Percentiles rank a stretch among this genome's conserved stretches.
Conservation (phyloP, 805 yeast species). For the Priceomyces carsonii region DNA sequence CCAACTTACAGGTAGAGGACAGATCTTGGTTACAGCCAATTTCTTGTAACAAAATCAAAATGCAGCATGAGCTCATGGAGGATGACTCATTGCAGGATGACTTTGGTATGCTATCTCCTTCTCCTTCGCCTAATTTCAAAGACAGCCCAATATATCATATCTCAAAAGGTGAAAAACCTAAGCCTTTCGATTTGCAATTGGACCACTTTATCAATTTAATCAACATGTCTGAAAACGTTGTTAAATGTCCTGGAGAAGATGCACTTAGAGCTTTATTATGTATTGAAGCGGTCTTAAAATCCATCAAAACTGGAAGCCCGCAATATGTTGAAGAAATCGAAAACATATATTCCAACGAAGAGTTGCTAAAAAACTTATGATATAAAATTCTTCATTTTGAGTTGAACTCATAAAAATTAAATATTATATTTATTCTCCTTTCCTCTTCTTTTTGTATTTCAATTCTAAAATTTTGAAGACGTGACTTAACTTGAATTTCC, state of each 20-base stretch:
- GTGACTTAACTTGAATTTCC: conserved; percentile 30
- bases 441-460: conserved; percentile 18
- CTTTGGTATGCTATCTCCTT: conserved; percentile 26
- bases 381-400: not conserved
- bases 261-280: conserved; percentile 35
- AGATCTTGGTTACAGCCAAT: conserved; percentile 32
- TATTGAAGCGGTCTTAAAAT: conserved; percentile 34
- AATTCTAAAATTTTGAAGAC: conserved; percentile 24
- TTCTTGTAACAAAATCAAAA: conserved; percentile 19
- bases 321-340: conserved; percentile 23
- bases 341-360: conserved; percentile 15
- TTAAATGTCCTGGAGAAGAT: conserved; percentile 33
- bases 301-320: conserved; percentile 32
- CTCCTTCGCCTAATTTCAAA: conserved; percentile 29
- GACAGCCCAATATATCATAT: conserved; percentile 19
- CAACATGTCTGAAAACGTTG: conserved; percentile 24
- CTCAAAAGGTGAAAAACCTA: conserved; percentile 11
- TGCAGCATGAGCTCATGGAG: conserved; percentile 11
- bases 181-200: conserved; percentile 41
- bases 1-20: conserved; percentile 14
- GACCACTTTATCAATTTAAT: conserved; percentile 39
- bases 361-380: conserved; percentile 9
- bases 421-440: not conserved
- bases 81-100: conserved; percentile 9
- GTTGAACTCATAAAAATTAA: not conserved